These are phyloP conservation scores for Cordyceps farinosa DNA, from an alignment of 2,329 filamentous ascomycete genomes.

Conservation along the genomic window DNA sequence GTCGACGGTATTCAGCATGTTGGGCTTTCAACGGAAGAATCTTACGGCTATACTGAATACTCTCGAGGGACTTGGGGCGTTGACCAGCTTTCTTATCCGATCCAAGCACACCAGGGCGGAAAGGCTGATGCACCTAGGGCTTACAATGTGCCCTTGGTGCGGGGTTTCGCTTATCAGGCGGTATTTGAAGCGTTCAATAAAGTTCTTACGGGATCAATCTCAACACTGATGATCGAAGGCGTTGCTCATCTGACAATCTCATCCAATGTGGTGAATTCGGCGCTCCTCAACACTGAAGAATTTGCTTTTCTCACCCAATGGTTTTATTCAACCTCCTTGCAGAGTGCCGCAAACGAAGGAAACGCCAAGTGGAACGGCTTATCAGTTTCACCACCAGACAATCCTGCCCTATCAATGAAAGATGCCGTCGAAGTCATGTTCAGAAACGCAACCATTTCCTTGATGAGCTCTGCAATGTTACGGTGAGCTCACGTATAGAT, in stretches of 20 bases:
- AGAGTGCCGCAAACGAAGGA: background rate
- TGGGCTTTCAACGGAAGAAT: background rate
- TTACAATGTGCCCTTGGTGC: background rate
- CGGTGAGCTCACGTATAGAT: background rate
- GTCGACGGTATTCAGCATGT: background rate
- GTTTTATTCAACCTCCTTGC: background rate
- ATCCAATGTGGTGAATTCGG: background rate
- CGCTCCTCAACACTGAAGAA: background rate
- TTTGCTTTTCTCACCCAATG: background rate
- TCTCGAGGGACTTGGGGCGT: background rate
- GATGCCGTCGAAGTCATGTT: background rate
- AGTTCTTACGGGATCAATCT: background rate
- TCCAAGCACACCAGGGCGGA: background rate
- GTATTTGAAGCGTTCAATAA: background rate
- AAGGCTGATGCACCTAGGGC: background rate
- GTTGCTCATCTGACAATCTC: background rate
- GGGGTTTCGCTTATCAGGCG: background rate
- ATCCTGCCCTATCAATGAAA: background rate
- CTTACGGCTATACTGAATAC: background rate
- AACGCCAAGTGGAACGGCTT: background rate
- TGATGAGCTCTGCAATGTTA: background rate
- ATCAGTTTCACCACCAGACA: background rate
- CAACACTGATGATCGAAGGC: background rate
- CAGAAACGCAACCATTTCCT: background rate
- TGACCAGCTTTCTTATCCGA: background rate